Percentiles rank a stretch among this genome's conserved stretches.
Evolutionary conservation across 2,329 filamentous ascomycete species (phyloP).

Genomic region (Colletotrichum eremochloae): DNA sequence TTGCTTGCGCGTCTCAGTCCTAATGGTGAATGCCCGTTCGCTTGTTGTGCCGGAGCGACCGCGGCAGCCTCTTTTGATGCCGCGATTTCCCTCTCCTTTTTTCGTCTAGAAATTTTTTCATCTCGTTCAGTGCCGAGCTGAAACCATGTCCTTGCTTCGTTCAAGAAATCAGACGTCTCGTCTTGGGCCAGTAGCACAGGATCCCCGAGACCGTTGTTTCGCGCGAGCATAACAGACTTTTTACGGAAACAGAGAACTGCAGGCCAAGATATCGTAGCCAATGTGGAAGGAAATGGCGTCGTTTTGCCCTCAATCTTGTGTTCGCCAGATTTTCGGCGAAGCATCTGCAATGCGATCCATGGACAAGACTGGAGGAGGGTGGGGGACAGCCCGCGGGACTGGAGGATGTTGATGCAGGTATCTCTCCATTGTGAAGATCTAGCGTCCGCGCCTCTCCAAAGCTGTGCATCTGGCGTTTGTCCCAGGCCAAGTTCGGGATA

Average conservation of each 20-base stretch:
- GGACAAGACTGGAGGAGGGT: constrained; percentile 58
- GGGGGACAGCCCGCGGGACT: constrained; percentile 63
- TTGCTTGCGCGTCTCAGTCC: constrained; percentile 64
- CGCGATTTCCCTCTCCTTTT: constrained; percentile 62
- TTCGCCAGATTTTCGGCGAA: constrained; percentile 60
- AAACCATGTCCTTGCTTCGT: constrained; percentile 64
- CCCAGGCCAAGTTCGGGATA: constrained; percentile 54
- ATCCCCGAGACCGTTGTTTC: constrained; percentile 56
- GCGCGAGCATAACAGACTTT: constrained; percentile 56
- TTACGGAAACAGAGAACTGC: constrained; percentile 67
- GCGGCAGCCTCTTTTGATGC: constrained; percentile 58
- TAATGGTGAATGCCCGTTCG: constrained; percentile 66
- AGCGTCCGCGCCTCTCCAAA: constrained; percentile 58
- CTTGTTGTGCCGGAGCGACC: constrained; percentile 57
- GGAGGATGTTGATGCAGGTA: constrained; percentile 64
- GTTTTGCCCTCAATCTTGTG: constrained; percentile 58
- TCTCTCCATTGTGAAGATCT: constrained; percentile 62
- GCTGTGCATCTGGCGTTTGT: constrained; percentile 67
- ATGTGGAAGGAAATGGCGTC: constrained; percentile 50
- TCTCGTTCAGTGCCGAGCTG: constrained; percentile 60
- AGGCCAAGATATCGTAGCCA: constrained; percentile 66
- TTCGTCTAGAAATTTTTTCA: constrained; percentile 61
- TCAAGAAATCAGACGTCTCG: constrained; percentile 63
- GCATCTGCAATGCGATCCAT: constrained; percentile 66
- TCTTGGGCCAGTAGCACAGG: constrained; percentile 53